Base-by-base conservation (phyloP, 495 filamentous ascomycete species). In the Penicillium verhagenii region DNA sequence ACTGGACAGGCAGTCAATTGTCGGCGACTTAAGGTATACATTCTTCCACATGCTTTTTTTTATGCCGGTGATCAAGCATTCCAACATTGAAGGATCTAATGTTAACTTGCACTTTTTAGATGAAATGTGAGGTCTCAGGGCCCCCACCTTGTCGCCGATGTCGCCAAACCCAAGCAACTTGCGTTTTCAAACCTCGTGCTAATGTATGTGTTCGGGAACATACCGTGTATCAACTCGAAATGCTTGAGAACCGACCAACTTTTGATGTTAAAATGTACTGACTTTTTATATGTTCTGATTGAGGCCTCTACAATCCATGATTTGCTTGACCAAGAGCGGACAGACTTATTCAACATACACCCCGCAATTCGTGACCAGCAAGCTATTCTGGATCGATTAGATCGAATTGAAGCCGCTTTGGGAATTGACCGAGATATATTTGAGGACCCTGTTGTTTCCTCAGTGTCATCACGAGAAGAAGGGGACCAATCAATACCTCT, bases 61-160 rank as follows among this genome's bases (percentile, higher is more conserved):
- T 25, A 50, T 3, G 2, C 6, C 31, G 4, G 10, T n/a, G 45
- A 20, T 14, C 14, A 48, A 11, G 24, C 9, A 19, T 19, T 19
- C 11, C 9, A 25, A 9, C 5, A 6, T 47, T 10, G n/a, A n/a
- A n/a, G n/a, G n/a, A n/a, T n/a, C n/a, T n/a, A n/a, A n/a, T n/a
- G n/a, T n/a, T n/a, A n/a, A n/a, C n/a, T n/a, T n/a, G n/a, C n/a
- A n/a, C 16, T 9, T 10, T 20, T 7, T 24, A 71, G 68, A 75
- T 75, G 72, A 70, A 66, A 69, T 75, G 72, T 60, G 68, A 72
- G 49, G 68, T 74, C 1, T 67, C 71, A 37, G 70, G 67, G n/a
- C 26, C 54, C 33, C 60, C 69, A 35, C 67, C 71, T 13, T 74
- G 71, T 59, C 68, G 68, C 35, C 65, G 72, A 49, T 75, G 72